Percentiles rank a stretch among this genome's conserved stretches.
Conservation (phyloP, 2,329 filamentous ascomycete genomes). For the Penicillium psychrosexuale region DNA sequence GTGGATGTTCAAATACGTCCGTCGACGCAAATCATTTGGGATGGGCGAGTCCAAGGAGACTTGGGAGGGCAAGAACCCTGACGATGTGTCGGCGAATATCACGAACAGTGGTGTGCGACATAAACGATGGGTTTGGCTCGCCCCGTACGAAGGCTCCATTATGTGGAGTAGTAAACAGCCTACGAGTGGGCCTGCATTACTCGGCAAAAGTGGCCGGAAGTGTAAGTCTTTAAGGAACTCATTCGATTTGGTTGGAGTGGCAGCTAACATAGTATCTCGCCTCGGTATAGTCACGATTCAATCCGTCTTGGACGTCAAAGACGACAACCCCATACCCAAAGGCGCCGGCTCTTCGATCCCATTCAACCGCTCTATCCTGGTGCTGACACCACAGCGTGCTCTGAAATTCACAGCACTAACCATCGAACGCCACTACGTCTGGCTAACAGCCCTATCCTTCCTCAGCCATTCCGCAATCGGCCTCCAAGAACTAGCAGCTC, state of each 20-base stretch:
- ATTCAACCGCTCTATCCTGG: constrained; percentile 92
- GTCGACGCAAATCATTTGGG: constrained; percentile 78
- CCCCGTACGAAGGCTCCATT: constrained; percentile 90
- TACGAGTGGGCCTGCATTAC: constrained; percentile 75
- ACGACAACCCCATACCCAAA: constrained; percentile 81
- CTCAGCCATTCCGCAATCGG: constrained; percentile 83
- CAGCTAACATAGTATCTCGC: constrained; percentile 12
- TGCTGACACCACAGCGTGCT: constrained; percentile 86
- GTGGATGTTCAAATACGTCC: constrained; percentile 51
- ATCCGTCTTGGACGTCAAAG: constrained; percentile 94
- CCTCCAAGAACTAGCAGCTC: constrained; percentile 67
- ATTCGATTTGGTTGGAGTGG: not conserved
- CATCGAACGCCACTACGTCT: constrained; percentile 85
- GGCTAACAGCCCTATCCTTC: constrained; percentile 93
- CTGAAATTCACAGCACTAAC: constrained; percentile 88
- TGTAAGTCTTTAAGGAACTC: constrained; percentile 57
- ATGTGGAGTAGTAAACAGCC: constrained; percentile 99
- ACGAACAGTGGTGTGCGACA: constrained; percentile 67
- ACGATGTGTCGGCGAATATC: constrained; percentile 68
- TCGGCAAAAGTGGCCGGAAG: constrained; percentile 94
- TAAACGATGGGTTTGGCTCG: constrained; percentile 97
- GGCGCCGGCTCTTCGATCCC: constrained; percentile 54
- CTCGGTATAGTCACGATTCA: constrained; percentile 73
- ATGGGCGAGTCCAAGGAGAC: constrained; percentile 51
- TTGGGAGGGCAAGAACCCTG: constrained; percentile 57